Evolutionary conservation across 305 asterid genomes (phyloP).

Genomic region (Fraxinus floribunda): DNA sequence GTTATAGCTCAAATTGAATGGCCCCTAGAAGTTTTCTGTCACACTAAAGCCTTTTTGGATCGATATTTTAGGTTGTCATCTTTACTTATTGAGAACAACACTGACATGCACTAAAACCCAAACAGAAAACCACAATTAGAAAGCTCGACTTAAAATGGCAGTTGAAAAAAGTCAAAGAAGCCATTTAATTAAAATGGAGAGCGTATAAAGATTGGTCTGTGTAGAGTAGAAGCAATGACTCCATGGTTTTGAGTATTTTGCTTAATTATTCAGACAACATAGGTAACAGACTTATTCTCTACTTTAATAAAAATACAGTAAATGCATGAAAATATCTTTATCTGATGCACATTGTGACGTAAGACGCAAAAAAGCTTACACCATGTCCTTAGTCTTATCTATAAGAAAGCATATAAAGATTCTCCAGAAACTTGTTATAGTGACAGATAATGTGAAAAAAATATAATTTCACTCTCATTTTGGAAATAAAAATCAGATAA

Average conservation of each 20-base stretch:
- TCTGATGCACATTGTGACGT: background rate
- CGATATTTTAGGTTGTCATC: slow-evolving; percentile 5
- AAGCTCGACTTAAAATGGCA: background rate
- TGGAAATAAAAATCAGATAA: background rate
- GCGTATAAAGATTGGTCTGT: background rate
- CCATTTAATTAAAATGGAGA: background rate
- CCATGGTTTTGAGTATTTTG: background rate
- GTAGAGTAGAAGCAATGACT: background rate
- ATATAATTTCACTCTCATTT: background rate
- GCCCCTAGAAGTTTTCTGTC: background rate
- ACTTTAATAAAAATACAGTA: background rate
- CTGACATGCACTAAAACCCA: background rate
- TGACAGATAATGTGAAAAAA: background rate
- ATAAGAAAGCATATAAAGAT: background rate
- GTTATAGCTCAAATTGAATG: slow-evolving; percentile 5
- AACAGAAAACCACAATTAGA: background rate
- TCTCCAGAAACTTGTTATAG: background rate
- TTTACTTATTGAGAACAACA: background rate
- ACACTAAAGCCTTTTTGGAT: slow-evolving; percentile 3
- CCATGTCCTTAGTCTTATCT: background rate
- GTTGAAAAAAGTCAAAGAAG: background rate
- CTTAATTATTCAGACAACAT: background rate
- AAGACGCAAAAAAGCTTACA: background rate
- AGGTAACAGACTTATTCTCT: background rate
- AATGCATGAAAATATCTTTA: background rate